Evolutionary conservation across 345 rosid species (phyloP), one percentile per base, ranked within the genome.

Genomic region (Aurinia saxatilis): DNA sequence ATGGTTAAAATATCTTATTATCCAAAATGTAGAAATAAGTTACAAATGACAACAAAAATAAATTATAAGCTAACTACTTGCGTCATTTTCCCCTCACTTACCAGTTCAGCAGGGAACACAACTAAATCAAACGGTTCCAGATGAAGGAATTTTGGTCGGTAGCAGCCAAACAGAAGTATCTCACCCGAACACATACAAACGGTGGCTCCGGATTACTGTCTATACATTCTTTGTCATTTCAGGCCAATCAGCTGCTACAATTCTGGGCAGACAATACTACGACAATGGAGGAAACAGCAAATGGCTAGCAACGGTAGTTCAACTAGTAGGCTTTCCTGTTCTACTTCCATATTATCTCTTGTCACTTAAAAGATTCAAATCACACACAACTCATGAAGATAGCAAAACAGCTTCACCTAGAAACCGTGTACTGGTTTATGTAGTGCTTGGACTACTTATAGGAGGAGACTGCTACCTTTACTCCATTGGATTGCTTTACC

Each of bases 281-380:
- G 71, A 74, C 35, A 74, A 81, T 48, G 84, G 92, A 31, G 84
- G 89, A 52, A 78, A 68, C 17, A 79, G 84, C 79, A 73, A 65
- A 67, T 83, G 89, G 85, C 27, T 83, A 57, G 80, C 75, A 54
- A 63, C 86, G 0, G 71, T 81, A 0, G 76, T 73, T 14, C 86
- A 79, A 27, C 65, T 60, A 34, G 57, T 57, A 42, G 92, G 86
- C 59, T 81, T 85, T 70, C 81, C 81, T 7, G 44, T 83, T 60
- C 78, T 81, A 19, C 48, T 85, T 25, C 86, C 85, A 14, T 78
- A 38, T 55, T 75, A 79, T 37, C 64, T 63, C 66, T 46, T 72
- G 11, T 33, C 72, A 29, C 27, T 45, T 46, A 57, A 60, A 72
- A 56, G 30, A 27, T 27, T 27, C 30, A 27, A 27, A 27, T 27